Percentiles rank a stretch among this genome's conserved stretches.
phyloP scores from a whole-genome alignment of 2,329 filamentous ascomycete genomes.

The Aspergillus flavus region DNA sequence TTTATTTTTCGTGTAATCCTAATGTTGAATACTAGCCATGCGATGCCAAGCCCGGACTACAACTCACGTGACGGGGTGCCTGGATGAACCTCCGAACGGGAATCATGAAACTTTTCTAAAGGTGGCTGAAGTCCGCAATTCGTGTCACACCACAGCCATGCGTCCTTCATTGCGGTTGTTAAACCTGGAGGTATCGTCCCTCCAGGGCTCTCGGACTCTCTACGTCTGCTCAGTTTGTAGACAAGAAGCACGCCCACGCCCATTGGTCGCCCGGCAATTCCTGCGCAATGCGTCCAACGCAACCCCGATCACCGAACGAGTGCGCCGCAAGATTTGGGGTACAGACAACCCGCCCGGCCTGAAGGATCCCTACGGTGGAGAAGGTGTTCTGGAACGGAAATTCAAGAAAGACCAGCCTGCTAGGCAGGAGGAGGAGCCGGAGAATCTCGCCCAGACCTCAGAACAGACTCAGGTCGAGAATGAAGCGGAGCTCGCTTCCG shows the following conservation, averaged over 20 bases:
- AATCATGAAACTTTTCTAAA: constrained; percentile 24
- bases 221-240: constrained; percentile 47
- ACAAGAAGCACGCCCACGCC: constrained; percentile 38
- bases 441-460: constrained; percentile 15
- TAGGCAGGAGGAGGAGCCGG: constrained; percentile 19
- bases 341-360: constrained; percentile 53
- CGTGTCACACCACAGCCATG: constrained; percentile 34
- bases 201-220: constrained; percentile 29
- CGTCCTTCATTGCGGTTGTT: constrained; percentile 41
- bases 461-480: constrained; percentile 13
- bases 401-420: constrained; percentile 22
- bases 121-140: constrained; percentile 7
- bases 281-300: constrained; percentile 40
- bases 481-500: constrained; percentile 12
- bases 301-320: constrained; percentile 46
- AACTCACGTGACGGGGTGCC: constrained; percentile 29
- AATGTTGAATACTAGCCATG: too few species aligned
- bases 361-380: constrained; percentile 51
- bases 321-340: constrained; percentile 54
- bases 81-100: constrained; percentile 7
- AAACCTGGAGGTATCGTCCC: constrained; percentile 36
- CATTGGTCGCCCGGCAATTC: constrained; percentile 34
- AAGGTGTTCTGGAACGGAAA: constrained; percentile 36
- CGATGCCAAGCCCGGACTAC: constrained; percentile 11
- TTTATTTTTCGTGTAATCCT: not conserved